A percentile compares a stretch with the other conserved stretches of the same genome.
Conservation (phyloP, 139 green algal species). For the Spirogloea muscicola region DNA sequence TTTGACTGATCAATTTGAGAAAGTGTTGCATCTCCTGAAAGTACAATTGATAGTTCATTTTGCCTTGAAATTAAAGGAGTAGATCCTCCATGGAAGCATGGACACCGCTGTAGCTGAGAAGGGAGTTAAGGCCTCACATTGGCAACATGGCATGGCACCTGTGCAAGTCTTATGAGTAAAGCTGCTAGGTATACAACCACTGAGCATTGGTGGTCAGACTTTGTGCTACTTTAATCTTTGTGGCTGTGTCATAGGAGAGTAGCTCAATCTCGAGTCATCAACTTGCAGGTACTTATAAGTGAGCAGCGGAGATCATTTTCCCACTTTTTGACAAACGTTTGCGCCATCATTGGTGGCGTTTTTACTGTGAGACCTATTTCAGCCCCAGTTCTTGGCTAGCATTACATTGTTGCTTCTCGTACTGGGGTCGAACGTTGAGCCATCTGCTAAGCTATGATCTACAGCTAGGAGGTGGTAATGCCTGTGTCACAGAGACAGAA, state of each 20-base stretch:
- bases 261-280: neutral
- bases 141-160: no score
- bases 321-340: neutral
- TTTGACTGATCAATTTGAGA: neutral
- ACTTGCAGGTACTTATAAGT: slow-evolving; percentile 7
- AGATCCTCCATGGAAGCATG: no score
- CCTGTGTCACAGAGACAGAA: neutral
- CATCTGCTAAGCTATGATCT: neutral
- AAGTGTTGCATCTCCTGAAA: neutral
- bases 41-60: neutral
- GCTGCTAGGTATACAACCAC: neutral
- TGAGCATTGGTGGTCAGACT: neutral
- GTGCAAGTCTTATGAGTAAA: neutral
- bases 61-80: neutral
- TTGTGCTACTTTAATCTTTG: no score
- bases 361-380: slow-evolving; percentile 1
- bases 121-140: no score
- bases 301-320: neutral
- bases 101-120: no score
- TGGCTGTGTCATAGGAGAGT: no score
- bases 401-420: no score
- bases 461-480: neutral
- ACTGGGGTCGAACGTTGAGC: no score
- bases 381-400: no score
- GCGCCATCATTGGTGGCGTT: neutral